Evolutionary conservation across 345 rosid genomes (phyloP).

Genomic region (Arabidopsis thaliana): DNA sequence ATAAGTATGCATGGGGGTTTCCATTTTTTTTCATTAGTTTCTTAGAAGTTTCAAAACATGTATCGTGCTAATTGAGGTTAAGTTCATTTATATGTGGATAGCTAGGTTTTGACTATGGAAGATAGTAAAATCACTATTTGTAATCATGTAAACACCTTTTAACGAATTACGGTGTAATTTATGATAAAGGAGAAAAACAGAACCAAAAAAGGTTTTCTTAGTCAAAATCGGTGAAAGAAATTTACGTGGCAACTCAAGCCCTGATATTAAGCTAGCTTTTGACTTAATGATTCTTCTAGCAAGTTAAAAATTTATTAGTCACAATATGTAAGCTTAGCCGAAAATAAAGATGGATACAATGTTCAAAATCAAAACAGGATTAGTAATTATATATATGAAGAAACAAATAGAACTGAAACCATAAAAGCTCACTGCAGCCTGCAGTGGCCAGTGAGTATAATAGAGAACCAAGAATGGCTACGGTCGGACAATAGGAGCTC

Average conservation of each 20-base stretch:
- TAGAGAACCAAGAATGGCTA: neutral
- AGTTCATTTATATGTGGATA: constrained; percentile 9
- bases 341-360: neutral
- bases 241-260: neutral
- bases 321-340: neutral
- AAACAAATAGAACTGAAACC: neutral
- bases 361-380: neutral
- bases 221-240: neutral
- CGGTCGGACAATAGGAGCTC: neutral
- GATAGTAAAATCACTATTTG: neutral
- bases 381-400: neutral
- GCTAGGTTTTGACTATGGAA: constrained; percentile 10
- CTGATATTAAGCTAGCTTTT: neutral
- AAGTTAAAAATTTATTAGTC: neutral
- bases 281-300: neutral
- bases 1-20: constrained; percentile 6
- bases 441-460: neutral
- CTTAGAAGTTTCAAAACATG: constrained; percentile 8
- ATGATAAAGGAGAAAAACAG: neutral
- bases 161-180: neutral
- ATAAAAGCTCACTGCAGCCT: neutral
- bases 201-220: neutral
- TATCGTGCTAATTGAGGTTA: neutral
- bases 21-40: neutral
- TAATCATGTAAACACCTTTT: constrained; percentile 1